phyloP scores from a whole-genome alignment of 331 rosid species.

The Cydonia oblonga region DNA sequence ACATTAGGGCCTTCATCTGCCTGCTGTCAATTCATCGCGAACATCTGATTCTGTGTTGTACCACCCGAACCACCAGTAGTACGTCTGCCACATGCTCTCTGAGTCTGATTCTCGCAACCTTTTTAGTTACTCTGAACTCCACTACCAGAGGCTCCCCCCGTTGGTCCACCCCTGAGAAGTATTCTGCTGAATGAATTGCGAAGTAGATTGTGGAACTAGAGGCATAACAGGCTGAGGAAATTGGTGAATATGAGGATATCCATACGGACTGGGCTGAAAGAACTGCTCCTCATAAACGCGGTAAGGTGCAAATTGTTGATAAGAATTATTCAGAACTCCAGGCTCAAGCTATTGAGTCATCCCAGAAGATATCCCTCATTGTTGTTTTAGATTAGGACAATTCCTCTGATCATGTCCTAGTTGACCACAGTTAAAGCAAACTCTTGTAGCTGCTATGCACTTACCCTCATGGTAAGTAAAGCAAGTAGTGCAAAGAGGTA shows the following conservation, averaged over 20 bases:
- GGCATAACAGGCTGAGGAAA: no score
- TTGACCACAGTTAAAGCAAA: neutral
- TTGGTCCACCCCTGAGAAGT: neutral
- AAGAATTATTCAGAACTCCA: neutral
- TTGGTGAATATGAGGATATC: no score
- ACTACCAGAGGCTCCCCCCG: rapidly evolving
- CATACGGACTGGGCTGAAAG: no score
- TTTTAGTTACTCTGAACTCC: no score
- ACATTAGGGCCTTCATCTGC: neutral
- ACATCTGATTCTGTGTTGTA: rapidly evolving
- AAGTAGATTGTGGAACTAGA: no score
- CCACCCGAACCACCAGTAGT: neutral
- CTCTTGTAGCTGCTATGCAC: rapidly evolving
- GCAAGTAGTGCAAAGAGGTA: no score
- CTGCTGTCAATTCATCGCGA: rapidly evolving
- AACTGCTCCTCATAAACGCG: rapidly evolving
- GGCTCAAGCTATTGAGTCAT: neutral
- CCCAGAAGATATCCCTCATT: neutral
- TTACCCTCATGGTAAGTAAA: neutral
- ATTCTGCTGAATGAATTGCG: no score
- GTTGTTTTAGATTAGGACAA: neutral
- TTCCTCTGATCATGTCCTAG: neutral
- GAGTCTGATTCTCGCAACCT: neutral
- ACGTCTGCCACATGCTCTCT: no score
- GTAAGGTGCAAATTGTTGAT: neutral